Conservation (phyloP, 2,329 filamentous ascomycete genomes). For the Colletotrichum melonis region DNA sequence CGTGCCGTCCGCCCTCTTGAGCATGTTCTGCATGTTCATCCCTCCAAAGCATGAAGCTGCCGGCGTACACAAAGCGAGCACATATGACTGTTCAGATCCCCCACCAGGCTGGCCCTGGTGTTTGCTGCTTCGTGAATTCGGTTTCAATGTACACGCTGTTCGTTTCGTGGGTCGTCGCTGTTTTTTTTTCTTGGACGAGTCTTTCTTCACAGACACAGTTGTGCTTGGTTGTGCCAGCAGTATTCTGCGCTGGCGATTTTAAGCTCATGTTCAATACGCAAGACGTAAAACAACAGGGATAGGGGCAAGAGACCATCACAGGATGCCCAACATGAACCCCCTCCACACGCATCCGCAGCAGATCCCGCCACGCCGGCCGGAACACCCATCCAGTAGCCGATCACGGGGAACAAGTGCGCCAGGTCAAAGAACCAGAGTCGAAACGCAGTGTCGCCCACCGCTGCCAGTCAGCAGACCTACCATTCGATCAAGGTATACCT, state of each 20-base stretch:
- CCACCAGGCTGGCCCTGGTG: neutral
- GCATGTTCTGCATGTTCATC: slow-evolving; percentile 4
- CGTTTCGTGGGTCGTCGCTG: neutral
- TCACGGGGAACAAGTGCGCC: neutral
- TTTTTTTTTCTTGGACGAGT: neutral
- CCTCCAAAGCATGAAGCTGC: slow-evolving; percentile 12
- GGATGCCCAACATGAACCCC: slow-evolving; percentile 11
- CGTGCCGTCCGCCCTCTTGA: slow-evolving; percentile 5
- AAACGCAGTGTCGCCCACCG: slow-evolving; percentile 7
- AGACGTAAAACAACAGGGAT: neutral
- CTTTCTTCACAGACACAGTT: neutral
- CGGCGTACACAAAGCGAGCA: neutral
- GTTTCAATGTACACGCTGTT: neutral
- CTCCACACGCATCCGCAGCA: slow-evolving; percentile 6
- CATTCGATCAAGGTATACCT: slow-evolving; percentile 12
- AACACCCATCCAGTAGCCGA: neutral
- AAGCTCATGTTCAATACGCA: neutral
- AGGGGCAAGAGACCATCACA: neutral
- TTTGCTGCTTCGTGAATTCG: neutral
- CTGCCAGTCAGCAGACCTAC: slow-evolving; percentile 16
- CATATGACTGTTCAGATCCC: slow-evolving; percentile 22
- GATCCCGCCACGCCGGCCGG: slow-evolving; percentile 10
- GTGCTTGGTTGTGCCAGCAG: neutral
- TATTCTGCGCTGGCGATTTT: neutral
- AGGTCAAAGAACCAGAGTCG: slow-evolving; percentile 16